Percentiles rank a stretch among this genome's conserved stretches.
These are phyloP conservation scores for Aspergillus biplanus DNA, from an alignment of 495 filamentous ascomycete species.

Conservation along the genomic window DNA sequence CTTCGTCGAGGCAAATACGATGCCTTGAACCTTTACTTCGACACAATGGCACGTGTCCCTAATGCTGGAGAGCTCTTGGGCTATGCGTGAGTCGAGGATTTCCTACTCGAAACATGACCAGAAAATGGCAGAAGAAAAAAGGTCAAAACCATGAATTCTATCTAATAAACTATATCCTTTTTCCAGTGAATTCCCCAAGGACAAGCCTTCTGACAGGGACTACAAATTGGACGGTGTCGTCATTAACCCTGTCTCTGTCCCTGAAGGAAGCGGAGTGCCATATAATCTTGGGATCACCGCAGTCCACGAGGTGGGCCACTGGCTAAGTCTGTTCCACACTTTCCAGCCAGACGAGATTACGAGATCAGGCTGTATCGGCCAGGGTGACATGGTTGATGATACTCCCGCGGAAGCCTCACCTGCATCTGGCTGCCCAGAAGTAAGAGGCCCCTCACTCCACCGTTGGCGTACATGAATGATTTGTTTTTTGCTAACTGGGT, in stretches of 20 bases:
- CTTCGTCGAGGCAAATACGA: conserved; percentile 5
- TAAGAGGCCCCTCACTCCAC: neutral
- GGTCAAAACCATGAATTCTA: no score
- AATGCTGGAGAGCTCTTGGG: neutral
- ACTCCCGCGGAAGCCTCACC: neutral
- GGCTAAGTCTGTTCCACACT: conserved; percentile 1
- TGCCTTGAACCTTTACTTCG: conserved; percentile 7
- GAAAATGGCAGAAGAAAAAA: no score
- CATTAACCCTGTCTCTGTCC: neutral
- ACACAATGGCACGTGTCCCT: neutral
- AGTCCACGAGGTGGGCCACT: conserved; percentile 1
- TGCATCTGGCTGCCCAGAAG: neutral
- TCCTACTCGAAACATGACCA: no score
- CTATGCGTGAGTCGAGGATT: neutral
- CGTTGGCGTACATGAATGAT: neutral
- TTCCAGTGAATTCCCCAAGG: conserved; percentile 3
- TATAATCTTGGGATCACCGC: neutral
- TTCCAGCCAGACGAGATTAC: conserved; percentile 3
- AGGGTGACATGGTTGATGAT: conserved; percentile 5
- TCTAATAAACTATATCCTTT: neutral
- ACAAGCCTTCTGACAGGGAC: neutral
- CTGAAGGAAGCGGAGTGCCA: neutral
- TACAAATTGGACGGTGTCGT: conserved; percentile 7
- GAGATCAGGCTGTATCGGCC: neutral
- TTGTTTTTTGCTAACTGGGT: neutral